phyloP scores from a whole-genome alignment of 495 filamentous ascomycete genomes.

The Astrothelium macrocarpum region DNA sequence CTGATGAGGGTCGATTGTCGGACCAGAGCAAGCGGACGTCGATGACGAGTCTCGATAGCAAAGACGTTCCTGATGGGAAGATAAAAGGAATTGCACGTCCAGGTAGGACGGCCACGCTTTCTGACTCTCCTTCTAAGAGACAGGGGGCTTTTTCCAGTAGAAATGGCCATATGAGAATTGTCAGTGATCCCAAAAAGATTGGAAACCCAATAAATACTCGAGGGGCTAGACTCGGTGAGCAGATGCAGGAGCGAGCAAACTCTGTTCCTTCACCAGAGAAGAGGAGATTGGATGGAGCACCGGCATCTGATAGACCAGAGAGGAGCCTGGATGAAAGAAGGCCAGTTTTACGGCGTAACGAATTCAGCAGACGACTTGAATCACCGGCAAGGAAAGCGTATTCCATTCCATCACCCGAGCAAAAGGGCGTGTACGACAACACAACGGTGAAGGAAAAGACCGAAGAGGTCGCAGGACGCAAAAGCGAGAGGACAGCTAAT shows the following conservation, averaged over 20 bases:
- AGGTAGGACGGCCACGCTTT: not conserved
- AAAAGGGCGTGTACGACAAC: not conserved
- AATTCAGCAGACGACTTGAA: not conserved
- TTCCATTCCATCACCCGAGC: not conserved
- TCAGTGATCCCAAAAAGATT: not conserved
- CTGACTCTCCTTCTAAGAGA: not conserved
- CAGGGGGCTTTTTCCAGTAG: not conserved
- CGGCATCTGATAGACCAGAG: not conserved
- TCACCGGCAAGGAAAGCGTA: not conserved
- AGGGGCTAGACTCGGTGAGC: not conserved
- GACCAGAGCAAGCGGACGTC: conserved; percentile 20
- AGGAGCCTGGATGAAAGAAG: not conserved
- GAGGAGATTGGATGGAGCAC: not conserved
- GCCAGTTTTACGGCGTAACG: not conserved
- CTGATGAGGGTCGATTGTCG: conserved; percentile 9
- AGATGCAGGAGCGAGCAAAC: conserved; percentile 1
- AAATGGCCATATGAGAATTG: not conserved
- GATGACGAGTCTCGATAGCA: conserved; percentile 14
- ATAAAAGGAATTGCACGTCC: not conserved
- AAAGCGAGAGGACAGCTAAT: no score
- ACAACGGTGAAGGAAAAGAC: not conserved
- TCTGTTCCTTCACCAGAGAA: conserved; percentile 1
- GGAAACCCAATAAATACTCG: not conserved
- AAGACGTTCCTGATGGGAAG: conserved; percentile 1
- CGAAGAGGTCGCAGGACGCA: no score